phyloP scores from a whole-genome alignment of 495 filamentous ascomycete species.

The Aspergillus egyptiacus region DNA sequence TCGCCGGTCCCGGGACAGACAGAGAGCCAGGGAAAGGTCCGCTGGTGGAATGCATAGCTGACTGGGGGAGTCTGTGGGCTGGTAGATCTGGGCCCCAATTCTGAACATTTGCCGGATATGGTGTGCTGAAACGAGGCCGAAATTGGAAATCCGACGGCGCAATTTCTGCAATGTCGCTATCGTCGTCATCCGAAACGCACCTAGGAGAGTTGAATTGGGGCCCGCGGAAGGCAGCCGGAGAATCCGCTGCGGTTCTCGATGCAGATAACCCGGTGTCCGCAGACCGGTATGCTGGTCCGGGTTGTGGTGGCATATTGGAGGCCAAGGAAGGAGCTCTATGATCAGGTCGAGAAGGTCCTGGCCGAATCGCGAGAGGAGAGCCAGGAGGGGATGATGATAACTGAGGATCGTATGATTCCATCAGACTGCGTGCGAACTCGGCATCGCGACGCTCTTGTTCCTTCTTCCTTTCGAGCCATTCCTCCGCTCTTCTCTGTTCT shows the following conservation, averaged over 20 bases:
- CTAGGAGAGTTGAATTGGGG: neutral
- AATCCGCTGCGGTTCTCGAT: neutral
- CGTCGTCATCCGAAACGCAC: slow-evolving; percentile 18
- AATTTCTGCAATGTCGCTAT: slow-evolving; percentile 29
- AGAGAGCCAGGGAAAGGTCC: neutral
- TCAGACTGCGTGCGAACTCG: slow-evolving; percentile 42
- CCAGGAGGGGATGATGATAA: slow-evolving; percentile 7
- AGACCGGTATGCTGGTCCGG: neutral
- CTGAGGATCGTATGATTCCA: slow-evolving; percentile 16
- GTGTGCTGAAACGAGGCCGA: neutral
- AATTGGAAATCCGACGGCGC: slow-evolving; percentile 15
- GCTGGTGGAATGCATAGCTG: neutral
- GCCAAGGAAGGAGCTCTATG: neutral
- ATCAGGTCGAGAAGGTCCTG: neutral
- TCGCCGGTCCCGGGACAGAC: neutral
- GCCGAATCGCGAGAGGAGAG: slow-evolving; percentile 7
- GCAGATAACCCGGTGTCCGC: neutral
- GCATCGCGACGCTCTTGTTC: slow-evolving; percentile 43
- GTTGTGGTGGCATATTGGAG: neutral
- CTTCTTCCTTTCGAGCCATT: slow-evolving; percentile 25
- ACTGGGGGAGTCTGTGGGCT: neutral
- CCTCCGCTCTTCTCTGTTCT: slow-evolving; percentile 35
- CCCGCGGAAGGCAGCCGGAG: neutral
- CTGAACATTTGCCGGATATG: neutral
- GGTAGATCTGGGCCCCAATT: neutral